These are phyloP conservation scores for Aspergillus ochraceoroseus DNA, from an alignment of 2,329 filamentous ascomycete species.

Conservation along the genomic window DNA sequence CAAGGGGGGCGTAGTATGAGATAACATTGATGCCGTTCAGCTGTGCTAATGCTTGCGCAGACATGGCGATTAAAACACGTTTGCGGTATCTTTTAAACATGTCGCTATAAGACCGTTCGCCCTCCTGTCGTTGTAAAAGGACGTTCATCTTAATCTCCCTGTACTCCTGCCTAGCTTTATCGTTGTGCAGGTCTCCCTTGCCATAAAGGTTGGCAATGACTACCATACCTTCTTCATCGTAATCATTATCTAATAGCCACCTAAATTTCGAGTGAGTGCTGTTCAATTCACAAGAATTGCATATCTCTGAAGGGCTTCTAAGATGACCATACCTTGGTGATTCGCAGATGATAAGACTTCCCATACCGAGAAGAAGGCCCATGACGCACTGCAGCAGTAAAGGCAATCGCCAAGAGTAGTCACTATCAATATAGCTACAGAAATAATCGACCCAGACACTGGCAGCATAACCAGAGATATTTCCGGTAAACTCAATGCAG, in stretches of 20 bases:
- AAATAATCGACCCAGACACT: slow-evolving; percentile 99
- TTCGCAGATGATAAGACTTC: slow-evolving; percentile 90
- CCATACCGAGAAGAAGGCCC: slow-evolving; percentile 77
- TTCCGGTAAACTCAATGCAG: slow-evolving; percentile 96
- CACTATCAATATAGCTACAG: slow-evolving; percentile 78
- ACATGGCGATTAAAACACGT: slow-evolving; percentile 98
- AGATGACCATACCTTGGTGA: slow-evolving; percentile 68
- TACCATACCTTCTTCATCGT: slow-evolving; percentile 96
- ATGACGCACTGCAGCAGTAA: slow-evolving; percentile 91
- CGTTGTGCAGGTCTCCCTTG: slow-evolving; percentile 88
- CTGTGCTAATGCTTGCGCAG: slow-evolving; percentile 89
- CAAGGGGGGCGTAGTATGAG: slow-evolving; percentile 93
- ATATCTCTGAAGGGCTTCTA: not conserved
- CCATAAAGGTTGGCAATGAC: slow-evolving; percentile 98
- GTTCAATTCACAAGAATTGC: not conserved
- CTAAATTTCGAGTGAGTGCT: slow-evolving; percentile 43
- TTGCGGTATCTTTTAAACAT: slow-evolving; percentile 94
- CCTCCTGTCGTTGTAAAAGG: slow-evolving; percentile 85
- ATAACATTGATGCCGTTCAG: slow-evolving; percentile 99
- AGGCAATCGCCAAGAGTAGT: slow-evolving; percentile 87
- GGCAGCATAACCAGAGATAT: slow-evolving; percentile 90
- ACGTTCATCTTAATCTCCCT: slow-evolving; percentile 99
- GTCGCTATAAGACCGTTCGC: slow-evolving; percentile 81
- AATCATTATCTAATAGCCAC: slow-evolving; percentile 95
- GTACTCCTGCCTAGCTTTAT: slow-evolving; percentile 90